Percentiles rank a stretch among this genome's conserved stretches.
Conservation (phyloP, 2,329 filamentous ascomycete genomes). For the Aspergillus sp. region DNA sequence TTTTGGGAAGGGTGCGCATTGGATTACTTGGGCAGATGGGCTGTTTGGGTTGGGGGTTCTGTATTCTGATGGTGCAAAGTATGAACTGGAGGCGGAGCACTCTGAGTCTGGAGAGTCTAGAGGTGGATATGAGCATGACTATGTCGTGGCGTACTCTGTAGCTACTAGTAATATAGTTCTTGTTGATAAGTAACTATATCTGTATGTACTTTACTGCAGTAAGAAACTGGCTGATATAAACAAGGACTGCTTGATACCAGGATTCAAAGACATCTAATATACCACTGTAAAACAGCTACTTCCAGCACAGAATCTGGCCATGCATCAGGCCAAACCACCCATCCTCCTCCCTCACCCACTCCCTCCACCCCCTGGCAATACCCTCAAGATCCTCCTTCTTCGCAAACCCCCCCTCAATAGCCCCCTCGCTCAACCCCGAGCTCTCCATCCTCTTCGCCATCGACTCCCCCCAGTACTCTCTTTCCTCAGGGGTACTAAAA, state of each 20-base stretch:
- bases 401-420: constrained; percentile 32
- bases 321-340: constrained; percentile 40
- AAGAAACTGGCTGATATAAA: no score
- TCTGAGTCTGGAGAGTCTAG: no score
- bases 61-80: background rate
- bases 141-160: no score
- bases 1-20: background rate
- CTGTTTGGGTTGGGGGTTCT: background rate
- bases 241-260: no score
- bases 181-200: no score
- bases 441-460: constrained; percentile 32
- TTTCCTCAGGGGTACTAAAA: constrained; percentile 33
- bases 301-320: constrained; percentile 40
- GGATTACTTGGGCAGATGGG: background rate
- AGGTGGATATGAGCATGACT: no score
- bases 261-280: no score
- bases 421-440: constrained; percentile 30
- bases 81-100: no score
- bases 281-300: no score
- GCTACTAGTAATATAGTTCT: no score
- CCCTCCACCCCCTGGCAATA: constrained; percentile 35
- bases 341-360: constrained; percentile 34
- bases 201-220: no score
- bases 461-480: constrained; percentile 36
- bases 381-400: constrained; percentile 30